Base-by-base conservation (phyloP, 139 green algal genomes). In the Edaphochlamys debaryana region DNA sequence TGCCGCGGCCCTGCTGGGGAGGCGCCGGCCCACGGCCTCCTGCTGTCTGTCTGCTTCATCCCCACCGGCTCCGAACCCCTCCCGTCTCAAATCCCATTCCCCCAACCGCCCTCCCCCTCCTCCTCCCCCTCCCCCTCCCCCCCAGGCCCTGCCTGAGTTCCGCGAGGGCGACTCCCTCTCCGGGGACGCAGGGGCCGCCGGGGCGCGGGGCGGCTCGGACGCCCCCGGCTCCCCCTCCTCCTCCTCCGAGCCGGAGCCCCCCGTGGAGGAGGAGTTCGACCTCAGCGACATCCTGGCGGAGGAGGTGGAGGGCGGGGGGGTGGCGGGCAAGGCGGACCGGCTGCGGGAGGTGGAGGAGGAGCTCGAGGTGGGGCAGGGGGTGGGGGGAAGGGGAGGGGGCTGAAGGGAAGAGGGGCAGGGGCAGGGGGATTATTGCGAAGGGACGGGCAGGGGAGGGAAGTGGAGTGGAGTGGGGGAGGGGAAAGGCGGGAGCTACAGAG, bases 221-320 rank as follows among this genome's bases (percentile, higher is more conserved):
- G 58, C 23, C 11, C 58, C 52, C 34, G 5, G 30, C 5, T 37
- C 52, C 22, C 25, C 25, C 22, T 41, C 25, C n/a, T 38, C 25
- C 6, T 30, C 41, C 5, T n/a, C 20, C 25, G 75, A 45, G 7
- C 71, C 15, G n/a, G 72, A 37, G 13, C 19, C 56, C 19, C 56
- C 34, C 15, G 60, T 69, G 37, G 88, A 86, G 85, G 88, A 92
- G 63, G 88, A 92, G 79, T 92, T 92, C 70, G 88, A 92, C 38
- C 60, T 92, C 40, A 79, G 27, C 19, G 88, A 92, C 25, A 90
- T 92, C 64, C 77, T 92, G 67, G 54, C 58, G 4, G 88, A 89
- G 58, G 86, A 89, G 72, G 79, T 89, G 72, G 80, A 76, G 42
- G 30, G 29, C 30, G 45, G 9, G 9, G 48, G n/a, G 32, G 45